Evolutionary conservation across 495 filamentous ascomycete genomes (phyloP), one percentile per base, ranked within the genome.

Genomic region (Aspergillus nidulans): DNA sequence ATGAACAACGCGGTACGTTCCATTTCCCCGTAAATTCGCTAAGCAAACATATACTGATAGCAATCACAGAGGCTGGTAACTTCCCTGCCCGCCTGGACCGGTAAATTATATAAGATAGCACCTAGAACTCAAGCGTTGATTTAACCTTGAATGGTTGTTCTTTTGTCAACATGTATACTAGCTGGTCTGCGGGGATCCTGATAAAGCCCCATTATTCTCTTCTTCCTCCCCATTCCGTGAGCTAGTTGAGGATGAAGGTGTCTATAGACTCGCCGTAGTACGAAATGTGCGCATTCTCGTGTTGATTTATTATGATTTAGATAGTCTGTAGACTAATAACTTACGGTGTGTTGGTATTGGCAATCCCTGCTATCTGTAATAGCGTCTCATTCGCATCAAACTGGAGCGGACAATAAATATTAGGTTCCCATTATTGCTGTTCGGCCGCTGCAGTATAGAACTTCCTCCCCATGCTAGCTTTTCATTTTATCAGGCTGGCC

Each of bases 1-100:
- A 99, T 73, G 87, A 89, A 63, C 95, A 97, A 80, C 86, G 92
- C 73, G 91, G 92, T 96, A 82, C 63, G 88, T 78, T 67, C 60
- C 64, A 46, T 6, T 23, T 24, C 18, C 15, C 21, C 10, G 16
- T 34, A 0, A 8, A 20, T 28, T 49, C 25, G 10, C n/a, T 1
- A 24, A 19, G 1, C 12, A 49, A 25, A 4, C 20, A 24, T 23
- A 6, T 32, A 49, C 19, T 49, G 45, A 45, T 24, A 32, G 38
- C 8, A n/a, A 49, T 21, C 19, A 56, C 77, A 94, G 92, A 92
- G 73, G 84, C 87, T 63, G 92, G 92, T 68, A 96, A 86, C 75
- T 97, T 97, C 82, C 92, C 92, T 32, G 84, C 77, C 54, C 66
- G 65, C 52, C 69, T 81, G 61, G 76, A 79, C 50, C 64, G 60